These are phyloP conservation scores for Aureobasidium namibiae DNA, from an alignment of 2,329 filamentous ascomycete species.

Conservation along the genomic window DNA sequence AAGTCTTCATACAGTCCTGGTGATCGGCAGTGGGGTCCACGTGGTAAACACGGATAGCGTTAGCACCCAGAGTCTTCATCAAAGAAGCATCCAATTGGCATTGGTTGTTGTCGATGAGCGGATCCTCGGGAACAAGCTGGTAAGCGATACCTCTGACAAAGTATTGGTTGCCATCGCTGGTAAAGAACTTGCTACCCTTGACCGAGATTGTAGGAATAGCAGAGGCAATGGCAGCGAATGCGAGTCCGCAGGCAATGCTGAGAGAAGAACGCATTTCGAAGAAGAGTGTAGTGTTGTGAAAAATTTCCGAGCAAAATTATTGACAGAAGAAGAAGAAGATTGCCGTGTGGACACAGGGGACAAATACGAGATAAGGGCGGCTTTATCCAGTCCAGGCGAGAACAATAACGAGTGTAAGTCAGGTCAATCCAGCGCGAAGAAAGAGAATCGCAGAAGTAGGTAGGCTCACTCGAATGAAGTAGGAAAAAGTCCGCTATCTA, in stretches of 20 bases:
- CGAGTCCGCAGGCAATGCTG: not conserved
- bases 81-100: slow-evolving; percentile 65
- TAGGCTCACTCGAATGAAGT: not conserved
- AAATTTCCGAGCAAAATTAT: not conserved
- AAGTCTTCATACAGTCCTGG: slow-evolving; percentile 69
- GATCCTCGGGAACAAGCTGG: slow-evolving; percentile 56
- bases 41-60: slow-evolving; percentile 77
- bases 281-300: not conserved
- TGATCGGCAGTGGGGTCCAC: slow-evolving; percentile 67
- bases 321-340: too few relatives aligned
- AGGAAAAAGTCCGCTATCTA: not conserved
- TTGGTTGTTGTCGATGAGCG: slow-evolving; percentile 66
- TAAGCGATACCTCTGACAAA: slow-evolving; percentile 61
- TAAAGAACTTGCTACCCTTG: slow-evolving; percentile 79
- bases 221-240: slow-evolving; percentile 28
- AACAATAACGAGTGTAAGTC: not conserved
- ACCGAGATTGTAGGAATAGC: slow-evolving; percentile 49
- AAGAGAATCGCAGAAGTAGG: not conserved
- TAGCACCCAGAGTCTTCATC: slow-evolving; percentile 74
- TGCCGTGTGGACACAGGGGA: not conserved
- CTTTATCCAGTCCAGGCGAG: not conserved
- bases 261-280: not conserved
- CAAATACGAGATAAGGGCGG: slow-evolving; percentile 6
- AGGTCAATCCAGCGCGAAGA: not conserved
- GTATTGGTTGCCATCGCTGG: slow-evolving; percentile 70